Conservation (phyloP, 345 rosid species). For the Dipteronia dyeriana region DNA sequence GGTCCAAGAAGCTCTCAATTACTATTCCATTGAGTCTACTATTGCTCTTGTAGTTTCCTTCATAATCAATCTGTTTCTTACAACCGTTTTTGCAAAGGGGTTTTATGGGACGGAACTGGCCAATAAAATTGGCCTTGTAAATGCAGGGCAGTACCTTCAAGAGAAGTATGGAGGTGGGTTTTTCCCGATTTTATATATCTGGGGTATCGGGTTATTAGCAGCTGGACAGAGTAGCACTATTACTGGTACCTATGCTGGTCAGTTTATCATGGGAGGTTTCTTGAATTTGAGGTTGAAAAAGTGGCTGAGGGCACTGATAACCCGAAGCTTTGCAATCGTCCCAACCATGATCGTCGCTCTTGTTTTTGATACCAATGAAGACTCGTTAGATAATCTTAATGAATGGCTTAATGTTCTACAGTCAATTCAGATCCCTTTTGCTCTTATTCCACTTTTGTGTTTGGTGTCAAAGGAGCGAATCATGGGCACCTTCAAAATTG, state of each 20-base stretch:
- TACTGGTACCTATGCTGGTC: constrained; percentile 92
- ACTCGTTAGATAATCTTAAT: constrained; percentile 66
- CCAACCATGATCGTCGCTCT: constrained; percentile 88
- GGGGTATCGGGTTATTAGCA: constrained; percentile 88
- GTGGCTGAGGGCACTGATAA: constrained; percentile 92
- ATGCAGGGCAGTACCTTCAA: constrained; percentile 88
- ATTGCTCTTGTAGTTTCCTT: constrained; percentile 74
- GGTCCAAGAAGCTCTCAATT: constrained; percentile 85
- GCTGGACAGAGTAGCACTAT: constrained; percentile 98
- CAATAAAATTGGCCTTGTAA: constrained; percentile 71
- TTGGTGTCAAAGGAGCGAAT: constrained; percentile 81
- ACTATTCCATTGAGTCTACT: constrained; percentile 83
- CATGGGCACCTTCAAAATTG: constrained; percentile 87
- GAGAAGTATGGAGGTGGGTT: constrained; percentile 87
- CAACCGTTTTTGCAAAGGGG: constrained; percentile 85
- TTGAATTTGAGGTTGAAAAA: constrained; percentile 83
- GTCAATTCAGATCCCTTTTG: constrained; percentile 88
- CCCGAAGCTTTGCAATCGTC: constrained; percentile 79
- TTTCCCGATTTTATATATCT: constrained; percentile 86
- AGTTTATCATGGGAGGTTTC: constrained; percentile 97
- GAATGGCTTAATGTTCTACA: constrained; percentile 95
- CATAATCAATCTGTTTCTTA: constrained; percentile 84
- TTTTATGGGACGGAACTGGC: constrained; percentile 80
- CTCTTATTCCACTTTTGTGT: constrained; percentile 79
- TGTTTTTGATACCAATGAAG: constrained; percentile 68